These are phyloP conservation scores for Saccharum hybrid DNA, from an alignment of 202 grass and related monocot genomes.

Conservation along the genomic window DNA sequence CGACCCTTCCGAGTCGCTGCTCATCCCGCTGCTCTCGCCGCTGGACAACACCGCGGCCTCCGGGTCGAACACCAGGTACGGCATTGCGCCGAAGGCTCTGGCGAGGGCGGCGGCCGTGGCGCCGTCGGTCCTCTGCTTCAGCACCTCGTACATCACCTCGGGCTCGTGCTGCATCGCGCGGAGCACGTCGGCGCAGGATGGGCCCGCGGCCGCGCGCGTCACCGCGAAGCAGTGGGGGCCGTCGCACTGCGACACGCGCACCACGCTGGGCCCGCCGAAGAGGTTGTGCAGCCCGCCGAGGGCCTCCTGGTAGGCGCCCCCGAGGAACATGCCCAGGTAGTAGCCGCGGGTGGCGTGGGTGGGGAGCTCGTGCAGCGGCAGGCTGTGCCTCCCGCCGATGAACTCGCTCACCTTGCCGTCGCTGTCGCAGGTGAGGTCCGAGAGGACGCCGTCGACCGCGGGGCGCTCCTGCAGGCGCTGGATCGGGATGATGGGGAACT, in stretches of 20 bases:
- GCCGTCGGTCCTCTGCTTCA: constrained; percentile 56
- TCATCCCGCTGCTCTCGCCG: constrained; percentile 55
- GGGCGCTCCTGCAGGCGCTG: constrained; percentile 80
- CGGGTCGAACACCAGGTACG: constrained; percentile 66
- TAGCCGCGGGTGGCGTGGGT: constrained; percentile 54
- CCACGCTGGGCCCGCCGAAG: constrained; percentile 87
- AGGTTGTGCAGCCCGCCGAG: constrained; percentile 95
- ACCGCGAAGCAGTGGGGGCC: constrained; percentile 83
- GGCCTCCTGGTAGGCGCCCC: constrained; percentile 94
- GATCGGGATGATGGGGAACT: constrained; percentile 89
- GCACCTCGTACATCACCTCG: constrained; percentile 88
- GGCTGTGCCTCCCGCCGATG: constrained; percentile 72
- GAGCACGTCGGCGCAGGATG: constrained; percentile 85
- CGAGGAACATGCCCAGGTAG: constrained; percentile 96
- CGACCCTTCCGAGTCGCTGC: constrained; percentile 73
- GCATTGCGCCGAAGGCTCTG: constrained; percentile 72
- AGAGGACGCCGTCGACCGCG: constrained; percentile 59
- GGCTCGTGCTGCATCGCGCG: constrained; percentile 95
- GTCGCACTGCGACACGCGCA: constrained; percentile 89
- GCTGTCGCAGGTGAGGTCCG: constrained; percentile 95
- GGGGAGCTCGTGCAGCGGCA: constrained; percentile 75
- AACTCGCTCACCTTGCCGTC: constrained; percentile 85
- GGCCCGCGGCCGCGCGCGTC: constrained; percentile 62
- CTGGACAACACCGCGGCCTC: constrained; percentile 41
- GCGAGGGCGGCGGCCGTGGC: constrained; percentile 56